Conservation (phyloP, 2,329 filamentous ascomycete genomes). For the Xylariomycetidae sp. region DNA sequence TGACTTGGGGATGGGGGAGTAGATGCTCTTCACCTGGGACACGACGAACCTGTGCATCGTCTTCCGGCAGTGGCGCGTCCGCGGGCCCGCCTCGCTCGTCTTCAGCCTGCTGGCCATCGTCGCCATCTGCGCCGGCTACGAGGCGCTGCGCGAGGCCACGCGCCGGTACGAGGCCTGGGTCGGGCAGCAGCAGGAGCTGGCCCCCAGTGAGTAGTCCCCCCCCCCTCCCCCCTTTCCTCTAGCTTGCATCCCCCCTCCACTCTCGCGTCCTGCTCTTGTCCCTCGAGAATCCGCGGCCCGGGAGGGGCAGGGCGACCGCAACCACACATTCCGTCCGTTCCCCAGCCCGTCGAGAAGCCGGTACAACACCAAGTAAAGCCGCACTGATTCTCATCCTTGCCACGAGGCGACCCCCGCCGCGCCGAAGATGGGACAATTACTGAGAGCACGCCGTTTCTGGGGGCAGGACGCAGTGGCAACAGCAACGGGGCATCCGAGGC, state of each 20-base stretch:
- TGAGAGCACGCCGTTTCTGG: conserved; percentile 58
- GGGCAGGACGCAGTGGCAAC: conserved; percentile 64
- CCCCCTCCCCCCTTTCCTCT: conserved; percentile 2
- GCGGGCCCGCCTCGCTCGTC: conserved; percentile 65
- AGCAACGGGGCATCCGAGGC: conserved; percentile 43
- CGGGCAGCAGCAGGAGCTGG: conserved; percentile 39
- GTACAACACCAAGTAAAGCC: too few species aligned
- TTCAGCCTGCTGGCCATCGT: conserved; percentile 79
- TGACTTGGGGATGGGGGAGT: too few species aligned
- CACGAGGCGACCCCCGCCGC: too few species aligned
- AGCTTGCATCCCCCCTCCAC: not conserved
- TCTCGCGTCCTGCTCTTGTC: not conserved
- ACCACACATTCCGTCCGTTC: too few species aligned
- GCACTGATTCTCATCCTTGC: too few species aligned
- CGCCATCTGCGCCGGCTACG: conserved; percentile 84
- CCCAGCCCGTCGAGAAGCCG: too few species aligned
- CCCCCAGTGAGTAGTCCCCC: conserved; percentile 44
- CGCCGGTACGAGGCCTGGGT: conserved; percentile 66
- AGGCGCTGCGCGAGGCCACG: conserved; percentile 72
- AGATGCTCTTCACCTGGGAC: conserved; percentile 99
- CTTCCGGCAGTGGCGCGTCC: conserved; percentile 86
- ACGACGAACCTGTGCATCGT: conserved; percentile 92
- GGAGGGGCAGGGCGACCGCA: too few species aligned
- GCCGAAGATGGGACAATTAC: conserved; percentile 48
- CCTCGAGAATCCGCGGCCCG: too few species aligned